Evolutionary conservation across 73 alveolate genomes (phyloP).

Genomic region (Breviolum minutum): DNA sequence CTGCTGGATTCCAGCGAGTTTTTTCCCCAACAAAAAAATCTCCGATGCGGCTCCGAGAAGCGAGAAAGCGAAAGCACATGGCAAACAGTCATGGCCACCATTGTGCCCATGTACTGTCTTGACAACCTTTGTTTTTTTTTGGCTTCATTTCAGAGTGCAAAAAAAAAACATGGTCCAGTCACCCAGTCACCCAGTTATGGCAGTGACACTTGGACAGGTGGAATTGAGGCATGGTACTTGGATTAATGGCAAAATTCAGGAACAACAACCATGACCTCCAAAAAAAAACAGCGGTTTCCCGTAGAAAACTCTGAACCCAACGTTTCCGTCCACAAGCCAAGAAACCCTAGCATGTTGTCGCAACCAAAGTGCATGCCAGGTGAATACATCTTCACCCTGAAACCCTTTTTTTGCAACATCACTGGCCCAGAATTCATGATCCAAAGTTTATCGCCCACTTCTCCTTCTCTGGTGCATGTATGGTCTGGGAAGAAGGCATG

Average conservation of each 20-base stretch:
- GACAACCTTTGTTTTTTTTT: conserved; percentile 41
- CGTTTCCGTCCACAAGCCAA: too few species aligned
- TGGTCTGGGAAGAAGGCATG: conserved; percentile 91
- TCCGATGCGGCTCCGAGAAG: background rate
- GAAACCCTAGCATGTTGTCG: conserved; percentile 81
- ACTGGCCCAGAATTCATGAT: conserved; percentile 87
- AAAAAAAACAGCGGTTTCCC: too few species aligned
- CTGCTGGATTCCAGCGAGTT: too few species aligned
- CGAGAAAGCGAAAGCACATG: conserved; percentile 84
- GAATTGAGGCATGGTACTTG: too few species aligned
- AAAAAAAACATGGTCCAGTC: background rate
- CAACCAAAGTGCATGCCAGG: conserved; percentile 87
- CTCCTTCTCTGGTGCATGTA: conserved; percentile 62
- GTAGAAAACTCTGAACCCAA: too few species aligned
- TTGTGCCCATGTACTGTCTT: conserved; percentile 35
- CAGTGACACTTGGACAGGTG: too few species aligned
- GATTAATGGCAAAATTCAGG: too few species aligned
- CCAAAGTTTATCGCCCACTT: conserved; percentile 78
- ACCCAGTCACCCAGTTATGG: background rate
- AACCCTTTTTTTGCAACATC: conserved; percentile 64
- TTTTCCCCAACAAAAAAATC: too few species aligned
- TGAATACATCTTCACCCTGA: conserved; percentile 50
- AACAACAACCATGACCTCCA: too few species aligned
- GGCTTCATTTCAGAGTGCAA: background rate
- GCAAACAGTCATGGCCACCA: conserved; percentile 92